Evolutionary conservation across 768 basidiomycete genomes (phyloP), one percentile per base, ranked within the genome.

Genomic region (Rhizopogon vinicolor): DNA sequence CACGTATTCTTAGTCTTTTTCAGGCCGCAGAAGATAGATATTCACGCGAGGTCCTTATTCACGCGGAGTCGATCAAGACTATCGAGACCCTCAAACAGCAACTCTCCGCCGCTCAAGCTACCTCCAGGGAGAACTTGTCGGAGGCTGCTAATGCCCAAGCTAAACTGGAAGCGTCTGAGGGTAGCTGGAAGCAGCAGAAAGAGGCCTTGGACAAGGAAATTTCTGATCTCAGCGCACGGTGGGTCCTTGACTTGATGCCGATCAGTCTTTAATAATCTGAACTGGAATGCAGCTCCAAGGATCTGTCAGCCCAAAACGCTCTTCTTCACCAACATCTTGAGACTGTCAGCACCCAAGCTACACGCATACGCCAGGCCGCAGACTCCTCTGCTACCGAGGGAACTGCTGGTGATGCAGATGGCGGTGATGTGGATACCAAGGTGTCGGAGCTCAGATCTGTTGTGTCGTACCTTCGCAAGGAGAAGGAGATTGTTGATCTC

Each of bases 401-500:
- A 19, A 58, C 71, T 13, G 57, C 73, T 13, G 75, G 66, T 5
- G 84, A 82, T 43, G 73, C 61, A 19, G 82, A 82, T 18, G 55
- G 70, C 8, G 83, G 77, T 16, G 83, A 85, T 56, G 63, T 73
- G 3, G 87, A 89, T 58, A 76, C 76, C 2, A 87, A 90, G 65
- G 60, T 89, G 9, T 76, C 86, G 0, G 90, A 92, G 60, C 71
- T 93, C 19, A 86, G 88, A 29, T 81, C 87, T 16, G 86, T 93
- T 28, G 85, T 93, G 42, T 79, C 85, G 2, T 94, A 90, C 69
- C 74, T 95, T 35, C 81, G 93, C 41, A 91, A 88, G 64, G 93
- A 94, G 76, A 93, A 95, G 72, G 91, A 94, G 66, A 92, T 95
- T 51, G 87, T 91, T 44, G 92, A 95, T 61, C 79, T 93, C 33